Percentiles rank a stretch among this genome's conserved stretches.
Evolutionary conservation across 1,139 yeast genomes (phyloP).

Genomic region (Pichia sp.): DNA sequence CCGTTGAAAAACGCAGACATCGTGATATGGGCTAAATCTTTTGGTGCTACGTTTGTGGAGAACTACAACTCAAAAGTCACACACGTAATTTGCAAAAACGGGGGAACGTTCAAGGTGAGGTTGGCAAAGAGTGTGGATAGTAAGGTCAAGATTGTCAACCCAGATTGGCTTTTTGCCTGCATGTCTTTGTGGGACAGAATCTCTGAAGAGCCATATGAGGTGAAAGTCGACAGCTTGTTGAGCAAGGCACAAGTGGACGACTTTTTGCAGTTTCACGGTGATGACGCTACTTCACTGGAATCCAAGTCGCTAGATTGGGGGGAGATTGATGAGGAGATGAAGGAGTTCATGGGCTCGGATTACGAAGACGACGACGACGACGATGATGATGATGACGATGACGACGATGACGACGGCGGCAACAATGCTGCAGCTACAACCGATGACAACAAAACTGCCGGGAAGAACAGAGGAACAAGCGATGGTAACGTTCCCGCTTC

Average conservation of each 20-base stretch:
- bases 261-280: conserved; percentile 35
- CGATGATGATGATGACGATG: conserved; percentile 25
- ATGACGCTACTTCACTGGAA: conserved; percentile 20
- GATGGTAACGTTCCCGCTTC: neutral
- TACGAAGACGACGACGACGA: conserved; percentile 44
- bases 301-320: conserved; percentile 40
- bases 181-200: conserved; percentile 72
- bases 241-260: conserved; percentile 42
- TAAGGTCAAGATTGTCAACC: conserved; percentile 74
- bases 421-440: too few relatives aligned
- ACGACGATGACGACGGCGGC: conserved; percentile 16
- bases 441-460: conserved; percentile 12
- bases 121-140: conserved; percentile 62
- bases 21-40: conserved; percentile 86
- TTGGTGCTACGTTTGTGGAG: conserved; percentile 82
- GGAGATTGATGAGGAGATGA: conserved; percentile 56
- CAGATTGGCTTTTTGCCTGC: conserved; percentile 90
- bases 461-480: conserved; percentile 18
- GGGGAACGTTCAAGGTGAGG: conserved; percentile 75
- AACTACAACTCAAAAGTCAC: conserved; percentile 76
- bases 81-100: conserved; percentile 78
- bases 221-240: conserved; percentile 46
- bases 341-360: conserved; percentile 54
- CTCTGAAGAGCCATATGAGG: conserved; percentile 56
- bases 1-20: conserved; percentile 72